A percentile compares a stretch with the other conserved stretches of the same genome.
These are phyloP conservation scores for Plasmodium malariae DNA, from an alignment of 169 alveolate species.

Conservation along the genomic window DNA sequence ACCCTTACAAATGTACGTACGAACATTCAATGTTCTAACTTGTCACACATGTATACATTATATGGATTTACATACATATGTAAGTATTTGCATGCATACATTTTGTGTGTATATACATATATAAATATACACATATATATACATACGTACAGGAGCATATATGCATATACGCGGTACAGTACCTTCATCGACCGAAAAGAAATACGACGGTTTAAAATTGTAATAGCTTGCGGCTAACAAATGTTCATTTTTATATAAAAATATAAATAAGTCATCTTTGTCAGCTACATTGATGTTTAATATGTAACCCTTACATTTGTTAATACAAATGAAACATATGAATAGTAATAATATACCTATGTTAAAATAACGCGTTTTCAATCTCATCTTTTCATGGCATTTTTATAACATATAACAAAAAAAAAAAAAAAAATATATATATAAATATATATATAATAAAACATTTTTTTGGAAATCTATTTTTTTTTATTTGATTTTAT, in stretches of 20 bases:
- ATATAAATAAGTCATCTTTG: conserved; percentile 69
- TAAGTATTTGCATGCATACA: background rate
- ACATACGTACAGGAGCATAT: background rate
- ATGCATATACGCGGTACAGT: background rate
- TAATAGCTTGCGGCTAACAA: conserved; percentile 68
- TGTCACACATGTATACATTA: too few relatives aligned
- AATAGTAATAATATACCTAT: conserved; percentile 46
- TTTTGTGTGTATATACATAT: background rate
- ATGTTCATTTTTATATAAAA: conserved; percentile 70
- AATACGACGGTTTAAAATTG: conserved; percentile 69
- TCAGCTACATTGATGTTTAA: conserved; percentile 61
- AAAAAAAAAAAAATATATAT: background rate
- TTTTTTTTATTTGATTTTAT: too few relatives aligned
- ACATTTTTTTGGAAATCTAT: background rate
- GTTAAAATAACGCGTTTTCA: conserved; percentile 20
- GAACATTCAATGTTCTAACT: too few relatives aligned
- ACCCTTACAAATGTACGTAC: too few relatives aligned
- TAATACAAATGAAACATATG: conserved; percentile 30
- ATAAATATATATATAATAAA: too few relatives aligned
- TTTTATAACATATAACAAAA: conserved; percentile 18
- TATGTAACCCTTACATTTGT: conserved; percentile 56
- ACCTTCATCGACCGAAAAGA: conserved; percentile 71
- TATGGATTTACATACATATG: background rate
- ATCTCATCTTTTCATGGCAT: conserved; percentile 68
- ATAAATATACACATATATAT: background rate